phyloP scores from a whole-genome alignment of 2,329 filamentous ascomycete genomes.

The Malbranchea cinnamomea region DNA sequence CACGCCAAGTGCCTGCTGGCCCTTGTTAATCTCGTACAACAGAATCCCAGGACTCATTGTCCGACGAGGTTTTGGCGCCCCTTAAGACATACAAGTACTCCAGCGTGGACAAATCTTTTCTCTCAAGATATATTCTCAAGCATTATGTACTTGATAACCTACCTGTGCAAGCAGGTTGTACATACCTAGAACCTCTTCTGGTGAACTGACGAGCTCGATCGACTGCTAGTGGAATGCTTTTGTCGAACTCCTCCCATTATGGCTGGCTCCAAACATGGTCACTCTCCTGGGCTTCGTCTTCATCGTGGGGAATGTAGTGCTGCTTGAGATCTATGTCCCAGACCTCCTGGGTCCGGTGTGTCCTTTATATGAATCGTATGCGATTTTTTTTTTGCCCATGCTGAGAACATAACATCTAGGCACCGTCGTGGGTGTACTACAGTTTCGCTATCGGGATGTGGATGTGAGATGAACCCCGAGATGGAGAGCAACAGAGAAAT shows the following conservation, averaged over 20 bases:
- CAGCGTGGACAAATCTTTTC: constrained; percentile 84
- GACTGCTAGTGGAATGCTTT: constrained; percentile 77
- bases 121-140: constrained; percentile 84
- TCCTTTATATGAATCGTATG: constrained; percentile 6
- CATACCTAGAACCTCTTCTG: background rate
- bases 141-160: constrained; percentile 73
- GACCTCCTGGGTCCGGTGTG: constrained; percentile 79
- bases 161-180: constrained; percentile 5
- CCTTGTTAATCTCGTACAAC: background rate
- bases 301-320: constrained; percentile 68
- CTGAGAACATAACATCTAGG: constrained; percentile 33
- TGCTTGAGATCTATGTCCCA: constrained; percentile 67
- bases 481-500: background rate
- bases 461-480: constrained; percentile 45
- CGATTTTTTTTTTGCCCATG: background rate
- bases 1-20: background rate
- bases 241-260: constrained; percentile 81
- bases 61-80: constrained; percentile 78
- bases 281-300: constrained; percentile 90
- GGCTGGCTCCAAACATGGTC: constrained; percentile 96
- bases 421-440: constrained; percentile 83
- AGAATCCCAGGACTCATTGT: constrained; percentile 45
- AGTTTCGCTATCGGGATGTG: constrained; percentile 92
- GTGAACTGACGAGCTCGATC: background rate
- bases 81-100: constrained; percentile 96